Evolutionary conservation across 73 alveolate species (phyloP).

Genomic region (Effrenium voratum): DNA sequence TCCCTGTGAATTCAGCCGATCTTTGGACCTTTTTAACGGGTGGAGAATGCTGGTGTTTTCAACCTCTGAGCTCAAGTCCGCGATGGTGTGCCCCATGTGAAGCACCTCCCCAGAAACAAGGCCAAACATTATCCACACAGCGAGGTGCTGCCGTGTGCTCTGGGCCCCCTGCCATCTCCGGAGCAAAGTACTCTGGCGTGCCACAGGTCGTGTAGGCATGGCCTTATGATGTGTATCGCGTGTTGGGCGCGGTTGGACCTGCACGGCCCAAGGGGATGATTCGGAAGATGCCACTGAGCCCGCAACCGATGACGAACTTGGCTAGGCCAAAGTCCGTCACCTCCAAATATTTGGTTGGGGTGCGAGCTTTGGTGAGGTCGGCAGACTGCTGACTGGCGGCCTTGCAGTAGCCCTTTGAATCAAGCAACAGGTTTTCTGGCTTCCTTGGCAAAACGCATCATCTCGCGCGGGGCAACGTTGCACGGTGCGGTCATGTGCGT

Average conservation of each 20-base stretch:
- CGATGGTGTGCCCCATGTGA: slow-evolving; percentile 63
- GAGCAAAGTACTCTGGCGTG: slow-evolving; percentile 94
- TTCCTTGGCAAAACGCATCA: not conserved
- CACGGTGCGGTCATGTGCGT: not conserved
- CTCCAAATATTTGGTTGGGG: not conserved
- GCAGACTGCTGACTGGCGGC: not conserved
- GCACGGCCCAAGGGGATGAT: too few species aligned
- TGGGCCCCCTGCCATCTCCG: slow-evolving; percentile 62
- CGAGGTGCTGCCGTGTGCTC: not conserved
- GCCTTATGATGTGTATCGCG: not conserved
- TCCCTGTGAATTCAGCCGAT: not conserved
- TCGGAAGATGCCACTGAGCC: not conserved
- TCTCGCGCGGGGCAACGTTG: not conserved
- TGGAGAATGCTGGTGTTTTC: not conserved
- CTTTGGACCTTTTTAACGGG: not conserved
- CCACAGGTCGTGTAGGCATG: slow-evolving; percentile 90
- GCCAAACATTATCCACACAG: not conserved
- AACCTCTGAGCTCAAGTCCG: slow-evolving; percentile 14
- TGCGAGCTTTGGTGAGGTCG: not conserved
- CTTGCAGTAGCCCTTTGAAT: slow-evolving; percentile 88
- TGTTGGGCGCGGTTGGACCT: too few species aligned
- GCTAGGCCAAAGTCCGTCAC: slow-evolving; percentile 80
- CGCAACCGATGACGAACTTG: slow-evolving; percentile 62
- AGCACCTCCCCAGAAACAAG: slow-evolving; percentile 19
- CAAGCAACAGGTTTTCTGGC: slow-evolving; percentile 77